phyloP scores from a whole-genome alignment of 2,329 filamentous ascomycete genomes.

The Colletotrichum falcatum region DNA sequence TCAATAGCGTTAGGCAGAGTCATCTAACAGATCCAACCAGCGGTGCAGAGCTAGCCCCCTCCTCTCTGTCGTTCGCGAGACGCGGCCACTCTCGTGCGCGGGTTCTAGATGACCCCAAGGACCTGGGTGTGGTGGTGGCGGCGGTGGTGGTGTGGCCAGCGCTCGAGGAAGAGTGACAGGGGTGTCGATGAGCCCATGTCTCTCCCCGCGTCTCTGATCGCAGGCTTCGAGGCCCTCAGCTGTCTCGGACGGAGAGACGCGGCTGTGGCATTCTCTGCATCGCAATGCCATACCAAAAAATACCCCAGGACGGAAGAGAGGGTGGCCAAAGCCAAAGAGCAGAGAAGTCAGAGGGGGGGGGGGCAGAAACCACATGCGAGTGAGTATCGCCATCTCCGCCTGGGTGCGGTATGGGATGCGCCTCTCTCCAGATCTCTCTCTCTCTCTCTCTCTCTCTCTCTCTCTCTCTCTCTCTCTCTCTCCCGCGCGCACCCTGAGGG shows the following conservation, averaged over 20 bases:
- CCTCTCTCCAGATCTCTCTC: background rate
- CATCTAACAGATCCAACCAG: background rate
- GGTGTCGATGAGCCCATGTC: slow-evolving; percentile 6
- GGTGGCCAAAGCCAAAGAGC: background rate
- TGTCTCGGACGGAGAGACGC: slow-evolving; percentile 13
- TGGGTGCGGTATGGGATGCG: background rate
- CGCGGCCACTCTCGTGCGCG: background rate
- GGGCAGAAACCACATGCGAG: slow-evolving; percentile 9
- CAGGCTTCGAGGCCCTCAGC: slow-evolving; percentile 9
- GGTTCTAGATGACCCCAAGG: background rate
- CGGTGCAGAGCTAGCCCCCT: background rate
- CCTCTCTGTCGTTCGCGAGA: too few species aligned
- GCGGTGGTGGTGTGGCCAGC: slow-evolving; percentile 22
- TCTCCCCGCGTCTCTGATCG: slow-evolving; percentile 10
- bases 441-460: too few species aligned
- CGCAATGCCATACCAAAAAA: background rate
- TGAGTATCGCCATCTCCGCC: slow-evolving; percentile 1
- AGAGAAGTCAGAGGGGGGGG: background rate
- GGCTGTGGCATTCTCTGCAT: slow-evolving; percentile 6
- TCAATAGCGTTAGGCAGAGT: background rate
- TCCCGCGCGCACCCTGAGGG: background rate
- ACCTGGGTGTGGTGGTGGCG: slow-evolving; percentile 2
- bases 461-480: background rate
- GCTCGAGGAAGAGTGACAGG: slow-evolving; percentile 11
- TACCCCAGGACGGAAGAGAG: background rate